Conservation (phyloP, 2,329 filamentous ascomycete genomes). For the Neophaeococcomyces aloes region DNA sequence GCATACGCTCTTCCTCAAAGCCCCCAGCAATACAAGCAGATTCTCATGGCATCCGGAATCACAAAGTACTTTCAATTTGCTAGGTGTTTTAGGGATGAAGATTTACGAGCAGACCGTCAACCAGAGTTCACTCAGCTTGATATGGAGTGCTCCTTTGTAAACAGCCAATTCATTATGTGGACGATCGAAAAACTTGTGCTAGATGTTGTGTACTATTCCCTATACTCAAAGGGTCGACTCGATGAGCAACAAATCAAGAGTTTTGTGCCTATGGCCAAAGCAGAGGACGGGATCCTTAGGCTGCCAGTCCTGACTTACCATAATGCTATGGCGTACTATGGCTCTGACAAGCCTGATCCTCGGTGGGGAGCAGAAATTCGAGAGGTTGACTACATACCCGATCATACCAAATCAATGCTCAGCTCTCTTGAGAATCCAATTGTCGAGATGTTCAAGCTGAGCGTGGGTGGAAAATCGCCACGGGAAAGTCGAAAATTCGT, state of each 20-base stretch:
- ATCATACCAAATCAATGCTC: slow-evolving; percentile 63
- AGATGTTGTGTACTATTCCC: slow-evolving; percentile 9
- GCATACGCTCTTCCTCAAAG: slow-evolving; percentile 93
- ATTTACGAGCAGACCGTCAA: slow-evolving; percentile 80
- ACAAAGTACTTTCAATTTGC: slow-evolving; percentile 83
- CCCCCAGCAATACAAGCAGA: slow-evolving; percentile 97
- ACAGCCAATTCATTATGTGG: slow-evolving; percentile 58
- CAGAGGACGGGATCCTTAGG: slow-evolving; percentile 11
- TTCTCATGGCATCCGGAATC: slow-evolving; percentile 85
- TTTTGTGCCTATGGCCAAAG: slow-evolving; percentile 1
- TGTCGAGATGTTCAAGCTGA: slow-evolving; percentile 64
- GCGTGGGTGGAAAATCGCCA: slow-evolving; percentile 33
- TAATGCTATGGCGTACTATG: slow-evolving; percentile 67
- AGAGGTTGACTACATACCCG: slow-evolving; percentile 52
- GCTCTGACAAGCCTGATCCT: slow-evolving; percentile 85
- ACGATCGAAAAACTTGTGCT: slow-evolving; percentile 31
- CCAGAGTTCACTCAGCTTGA: slow-evolving; percentile 97
- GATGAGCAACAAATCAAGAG: slow-evolving; percentile 1
- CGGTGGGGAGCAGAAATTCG: slow-evolving; percentile 61
- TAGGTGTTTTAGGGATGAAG: slow-evolving; percentile 89
- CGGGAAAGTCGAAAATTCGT: slow-evolving; percentile 52
- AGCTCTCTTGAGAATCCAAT: slow-evolving; percentile 56
- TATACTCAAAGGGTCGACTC: not conserved
- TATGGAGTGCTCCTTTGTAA: slow-evolving; percentile 83
- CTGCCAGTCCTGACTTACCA: slow-evolving; percentile 46